Evolutionary conservation across 306 rosid species (phyloP).

Genomic region (Bauhinia variegata): DNA sequence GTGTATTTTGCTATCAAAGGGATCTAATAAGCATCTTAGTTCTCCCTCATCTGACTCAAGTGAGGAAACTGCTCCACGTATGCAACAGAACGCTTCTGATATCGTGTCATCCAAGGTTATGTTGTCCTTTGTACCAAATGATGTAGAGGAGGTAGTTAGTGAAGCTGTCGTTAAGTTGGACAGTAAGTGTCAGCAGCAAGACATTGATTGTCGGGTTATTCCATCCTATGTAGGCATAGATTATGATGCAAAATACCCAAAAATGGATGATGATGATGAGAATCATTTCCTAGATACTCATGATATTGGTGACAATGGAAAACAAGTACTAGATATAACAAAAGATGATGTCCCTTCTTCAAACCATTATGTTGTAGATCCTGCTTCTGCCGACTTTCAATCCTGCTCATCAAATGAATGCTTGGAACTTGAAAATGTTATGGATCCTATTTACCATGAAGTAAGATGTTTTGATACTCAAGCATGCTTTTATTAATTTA

Average conservation of each 20-base stretch:
- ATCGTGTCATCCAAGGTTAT: slow-evolving; percentile 4
- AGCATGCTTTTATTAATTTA: slow-evolving; percentile 25
- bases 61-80: slow-evolving; percentile 30
- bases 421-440: slow-evolving; percentile 34
- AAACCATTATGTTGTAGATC: slow-evolving; percentile 13
- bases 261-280: slow-evolving; percentile 6
- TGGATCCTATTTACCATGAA: slow-evolving; percentile 23
- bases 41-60: slow-evolving; percentile 5
- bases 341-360: slow-evolving; percentile 23
- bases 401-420: slow-evolving; percentile 30
- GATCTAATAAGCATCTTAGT: slow-evolving; percentile 11
- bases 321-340: slow-evolving; percentile 18
- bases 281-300: slow-evolving; percentile 27
- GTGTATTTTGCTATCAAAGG: slow-evolving; percentile 32
- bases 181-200: slow-evolving; percentile 32
- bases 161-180: slow-evolving; percentile 22
- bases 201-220: slow-evolving; percentile 25
- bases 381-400: slow-evolving; percentile 7
- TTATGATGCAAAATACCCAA: slow-evolving; percentile 23
- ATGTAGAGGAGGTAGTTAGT: slow-evolving; percentile 17
- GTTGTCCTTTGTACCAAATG: slow-evolving; percentile 1
- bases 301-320: slow-evolving; percentile 17
- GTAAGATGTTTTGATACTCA: slow-evolving; percentile 38
- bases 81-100: slow-evolving; percentile 20
- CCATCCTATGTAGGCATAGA: slow-evolving; percentile 32